Conservation (phyloP, 163 green algal species). For the Scenedesmus sp. region DNA sequence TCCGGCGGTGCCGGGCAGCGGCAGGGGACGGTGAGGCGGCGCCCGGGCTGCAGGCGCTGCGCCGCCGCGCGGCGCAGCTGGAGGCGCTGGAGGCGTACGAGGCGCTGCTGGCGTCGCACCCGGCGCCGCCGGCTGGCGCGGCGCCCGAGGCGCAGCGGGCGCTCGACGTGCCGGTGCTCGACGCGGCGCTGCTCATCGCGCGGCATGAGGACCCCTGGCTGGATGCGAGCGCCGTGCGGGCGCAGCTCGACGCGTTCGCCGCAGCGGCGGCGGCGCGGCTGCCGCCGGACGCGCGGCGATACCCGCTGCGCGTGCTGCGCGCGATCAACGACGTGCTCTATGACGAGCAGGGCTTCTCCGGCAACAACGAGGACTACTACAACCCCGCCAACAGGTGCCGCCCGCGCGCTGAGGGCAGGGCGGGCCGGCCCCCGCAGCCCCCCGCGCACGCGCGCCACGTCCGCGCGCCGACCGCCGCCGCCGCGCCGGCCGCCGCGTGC, state of each 20-base stretch:
- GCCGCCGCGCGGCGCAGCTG: not conserved
- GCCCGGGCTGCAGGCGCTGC: conserved; percentile 11
- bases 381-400: too few relatives aligned
- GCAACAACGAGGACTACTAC: too few relatives aligned
- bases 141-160: not conserved
- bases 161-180: conserved; percentile 31
- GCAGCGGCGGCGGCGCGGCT: conserved; percentile 29
- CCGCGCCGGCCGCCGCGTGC: not conserved
- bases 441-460: too few relatives aligned
- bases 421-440: too few relatives aligned
- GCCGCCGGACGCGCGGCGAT: conserved; percentile 30
- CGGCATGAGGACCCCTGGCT: conserved; percentile 47
- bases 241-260: conserved; percentile 41
- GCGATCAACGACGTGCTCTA: conserved; percentile 60
- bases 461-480: too few relatives aligned
- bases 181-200: conserved; percentile 51
- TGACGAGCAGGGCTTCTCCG: not conserved
- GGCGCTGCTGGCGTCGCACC: conserved; percentile 13
- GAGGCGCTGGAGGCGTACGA: conserved; percentile 29
- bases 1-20: too few relatives aligned
- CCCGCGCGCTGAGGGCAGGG: too few relatives aligned
- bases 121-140: not conserved
- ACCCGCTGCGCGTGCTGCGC: conserved; percentile 49
- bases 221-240: not conserved
- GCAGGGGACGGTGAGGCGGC: too few relatives aligned